Evolutionary conservation across 2,329 filamentous ascomycete genomes (phyloP).

Genomic region (Sporothrix sp.): DNA sequence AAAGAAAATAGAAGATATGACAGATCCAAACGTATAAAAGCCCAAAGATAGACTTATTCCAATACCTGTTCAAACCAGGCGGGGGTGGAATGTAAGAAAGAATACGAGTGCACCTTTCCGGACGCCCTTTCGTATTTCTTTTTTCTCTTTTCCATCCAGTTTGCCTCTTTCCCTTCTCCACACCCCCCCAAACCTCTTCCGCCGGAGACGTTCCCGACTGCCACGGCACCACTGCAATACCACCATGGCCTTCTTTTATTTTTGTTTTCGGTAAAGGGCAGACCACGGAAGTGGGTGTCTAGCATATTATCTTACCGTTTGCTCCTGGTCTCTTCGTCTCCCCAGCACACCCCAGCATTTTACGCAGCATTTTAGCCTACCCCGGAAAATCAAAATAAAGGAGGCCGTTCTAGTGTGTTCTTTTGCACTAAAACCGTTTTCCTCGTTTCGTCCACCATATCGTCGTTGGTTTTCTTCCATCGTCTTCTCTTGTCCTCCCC

Average conservation of each 20-base stretch:
- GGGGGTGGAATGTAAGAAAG: too few relatives aligned
- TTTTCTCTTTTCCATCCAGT: background rate
- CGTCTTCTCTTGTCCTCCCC: conserved; percentile 1
- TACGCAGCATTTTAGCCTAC: conserved; percentile 4
- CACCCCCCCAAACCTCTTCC: background rate
- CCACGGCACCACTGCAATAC: background rate
- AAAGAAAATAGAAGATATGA: background rate
- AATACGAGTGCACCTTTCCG: too few relatives aligned
- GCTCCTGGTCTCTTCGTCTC: background rate
- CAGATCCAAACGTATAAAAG: too few relatives aligned
- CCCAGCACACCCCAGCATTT: background rate
- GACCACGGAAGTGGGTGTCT: background rate
- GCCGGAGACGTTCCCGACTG: conserved; percentile 8
- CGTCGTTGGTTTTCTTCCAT: background rate
- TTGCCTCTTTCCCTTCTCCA: background rate
- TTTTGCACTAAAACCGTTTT: background rate
- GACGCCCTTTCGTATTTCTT: too few relatives aligned
- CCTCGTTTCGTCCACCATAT: background rate
- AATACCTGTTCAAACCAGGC: too few relatives aligned
- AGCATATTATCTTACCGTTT: too few relatives aligned
- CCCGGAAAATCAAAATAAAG: conserved; percentile 9
- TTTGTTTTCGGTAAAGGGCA: background rate
- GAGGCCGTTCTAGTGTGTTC: background rate
- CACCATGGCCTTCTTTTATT: background rate
- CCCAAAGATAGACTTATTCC: too few relatives aligned